Base-by-base conservation (phyloP, 1,284 basidiomycete species). In the Thelephora terrestris region DNA sequence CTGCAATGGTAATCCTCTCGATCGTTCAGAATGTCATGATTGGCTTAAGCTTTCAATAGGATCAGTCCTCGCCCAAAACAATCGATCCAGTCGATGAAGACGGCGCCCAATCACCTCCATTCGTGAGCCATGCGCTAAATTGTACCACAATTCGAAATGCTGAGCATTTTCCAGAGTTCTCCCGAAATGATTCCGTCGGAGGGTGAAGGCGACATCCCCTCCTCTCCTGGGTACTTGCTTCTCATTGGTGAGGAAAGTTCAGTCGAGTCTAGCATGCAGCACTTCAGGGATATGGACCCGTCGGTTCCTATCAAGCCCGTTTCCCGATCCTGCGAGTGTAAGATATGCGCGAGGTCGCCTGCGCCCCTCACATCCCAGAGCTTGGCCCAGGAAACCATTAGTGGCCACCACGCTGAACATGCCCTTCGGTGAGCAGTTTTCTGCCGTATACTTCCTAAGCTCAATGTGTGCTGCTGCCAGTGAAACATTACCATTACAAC, bases 131-230 rank as follows among this genome's bases (percentile, higher is more conserved):
- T 14, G 29, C 14, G 5, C 25, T 3, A 32, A 32, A 32, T 3
- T 32, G 4, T 14, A 53, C 24, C 43, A 35, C 49, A 46, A 49
- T 64, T 64, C 27, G n/a, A 9, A 32, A 10, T 14, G 29, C 9
- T 32, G 14, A 32, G 7, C 9, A 10, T 10, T 32, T 32, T 32
- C 29, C 45, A 42, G 39, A 42, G 39, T 42, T 42, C 39, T n/a
- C 39, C 39, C n/a, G 39, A 42, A 42, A 21, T 42, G 7, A 25
- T 42, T 14, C 25, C 39, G 10, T 42, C 39, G 5, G 39, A 42
- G 25, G 39, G 20, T 25, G 39, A 42, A 25, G 39, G 39, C 39
- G 39, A 42, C 16, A 42, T 42, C 20, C 39, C 39, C 39, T 42
- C 39, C 25, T 42, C 39, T 23, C 39, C 39, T 5, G 39, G 39